Percentiles rank a stretch among this genome's conserved stretches.
Conservation (phyloP, 176 grass and related monocot species). For the Carex parvula region DNA sequence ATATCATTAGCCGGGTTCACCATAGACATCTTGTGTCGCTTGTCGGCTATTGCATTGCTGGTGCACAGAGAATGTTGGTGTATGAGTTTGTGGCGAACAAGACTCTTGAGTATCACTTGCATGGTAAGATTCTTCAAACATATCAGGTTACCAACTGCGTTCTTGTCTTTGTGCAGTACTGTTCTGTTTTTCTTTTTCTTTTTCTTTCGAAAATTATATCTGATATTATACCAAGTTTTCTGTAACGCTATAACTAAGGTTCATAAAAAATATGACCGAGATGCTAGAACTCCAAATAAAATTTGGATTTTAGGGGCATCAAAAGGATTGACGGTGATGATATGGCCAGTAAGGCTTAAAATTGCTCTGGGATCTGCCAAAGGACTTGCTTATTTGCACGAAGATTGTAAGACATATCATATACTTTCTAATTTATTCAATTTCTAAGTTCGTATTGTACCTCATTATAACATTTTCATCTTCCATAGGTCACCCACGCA, state of each 20-base stretch:
- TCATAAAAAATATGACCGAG: neutral
- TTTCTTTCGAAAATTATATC: neutral
- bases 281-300: neutral
- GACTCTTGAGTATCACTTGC: slow-evolving; percentile 56
- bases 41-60: slow-evolving; percentile 57
- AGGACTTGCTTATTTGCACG: slow-evolving; percentile 82
- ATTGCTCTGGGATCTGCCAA: slow-evolving; percentile 73
- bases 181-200: too few species aligned
- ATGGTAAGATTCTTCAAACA: slow-evolving; percentile 31
- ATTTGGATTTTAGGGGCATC: slow-evolving; percentile 34
- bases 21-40: slow-evolving; percentile 61
- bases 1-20: slow-evolving; percentile 59
- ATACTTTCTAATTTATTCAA: neutral
- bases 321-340: slow-evolving; percentile 52
- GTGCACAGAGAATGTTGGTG: slow-evolving; percentile 38
- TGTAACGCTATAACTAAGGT: neutral
- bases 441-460: neutral
- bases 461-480: neutral
- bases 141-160: neutral
- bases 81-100: slow-evolving; percentile 58
- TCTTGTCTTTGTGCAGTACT: neutral
- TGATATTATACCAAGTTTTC: neutral
- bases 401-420: slow-evolving; percentile 64
- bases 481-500: slow-evolving; percentile 55
- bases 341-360: slow-evolving; percentile 64